phyloP scores from a whole-genome alignment of 2,329 filamentous ascomycete species.

The Nannizzia gypsea region DNA sequence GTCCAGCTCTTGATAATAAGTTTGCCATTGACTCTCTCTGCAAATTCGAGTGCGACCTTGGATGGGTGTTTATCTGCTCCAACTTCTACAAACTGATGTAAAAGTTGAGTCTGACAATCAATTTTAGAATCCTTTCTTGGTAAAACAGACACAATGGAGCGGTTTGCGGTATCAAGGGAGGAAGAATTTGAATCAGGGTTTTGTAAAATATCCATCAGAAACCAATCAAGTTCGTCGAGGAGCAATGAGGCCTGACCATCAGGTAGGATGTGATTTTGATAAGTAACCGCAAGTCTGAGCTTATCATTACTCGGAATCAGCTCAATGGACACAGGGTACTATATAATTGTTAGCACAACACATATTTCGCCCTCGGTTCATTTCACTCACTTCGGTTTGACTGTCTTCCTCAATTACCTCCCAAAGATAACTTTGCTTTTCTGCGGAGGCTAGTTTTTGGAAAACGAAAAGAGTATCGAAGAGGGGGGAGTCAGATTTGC shows the following conservation, averaged over 20 bases:
- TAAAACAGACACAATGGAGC: slow-evolving; percentile 47
- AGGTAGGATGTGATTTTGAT: slow-evolving; percentile 53
- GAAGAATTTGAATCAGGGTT: slow-evolving; percentile 33
- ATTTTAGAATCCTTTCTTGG: slow-evolving; percentile 50
- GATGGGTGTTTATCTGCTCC: slow-evolving; percentile 47
- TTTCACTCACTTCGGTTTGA: slow-evolving; percentile 46
- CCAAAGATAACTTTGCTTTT: slow-evolving; percentile 40
- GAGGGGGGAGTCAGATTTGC: slow-evolving; percentile 51
- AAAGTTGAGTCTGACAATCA: slow-evolving; percentile 44
- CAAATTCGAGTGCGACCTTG: slow-evolving; percentile 63
- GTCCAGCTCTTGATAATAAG: slow-evolving; percentile 52
- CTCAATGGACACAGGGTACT: slow-evolving; percentile 70
- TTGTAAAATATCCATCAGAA: slow-evolving; percentile 49
- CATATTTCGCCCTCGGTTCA: not conserved
- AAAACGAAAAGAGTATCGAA: slow-evolving; percentile 83
- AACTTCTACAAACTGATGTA: slow-evolving; percentile 69
- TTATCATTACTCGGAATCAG: slow-evolving; percentile 46
- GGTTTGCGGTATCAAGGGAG: slow-evolving; percentile 25
- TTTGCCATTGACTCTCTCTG: slow-evolving; percentile 40
- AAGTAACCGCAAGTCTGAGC: slow-evolving; percentile 55
- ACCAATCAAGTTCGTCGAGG: slow-evolving; percentile 58
- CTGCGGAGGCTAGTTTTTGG: slow-evolving; percentile 45
- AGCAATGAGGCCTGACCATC: slow-evolving; percentile 54
- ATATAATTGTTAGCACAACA: slow-evolving; percentile 10
- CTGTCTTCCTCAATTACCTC: slow-evolving; percentile 52